A percentile compares a stretch with the other conserved stretches of the same genome.
Conservation (phyloP, 768 basidiomycete species). For the Amanita rubescens region DNA sequence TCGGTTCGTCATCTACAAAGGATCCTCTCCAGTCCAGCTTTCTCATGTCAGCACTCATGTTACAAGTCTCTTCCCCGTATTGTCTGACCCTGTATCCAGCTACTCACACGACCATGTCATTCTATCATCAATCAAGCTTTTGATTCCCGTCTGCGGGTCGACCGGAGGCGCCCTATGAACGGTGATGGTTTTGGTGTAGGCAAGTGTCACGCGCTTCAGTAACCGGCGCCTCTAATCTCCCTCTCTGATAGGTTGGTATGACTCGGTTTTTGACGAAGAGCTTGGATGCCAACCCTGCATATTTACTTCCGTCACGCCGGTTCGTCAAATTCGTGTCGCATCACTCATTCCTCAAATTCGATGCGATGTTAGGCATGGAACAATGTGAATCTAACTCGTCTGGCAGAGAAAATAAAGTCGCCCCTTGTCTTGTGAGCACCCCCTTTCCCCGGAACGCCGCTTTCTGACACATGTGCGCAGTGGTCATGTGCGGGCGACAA, state of each 20-base stretch:
- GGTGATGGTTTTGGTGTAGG: constrained; percentile 96
- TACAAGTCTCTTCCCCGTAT: constrained; percentile 1
- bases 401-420: constrained; percentile 96
- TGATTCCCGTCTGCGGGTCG: constrained; percentile 83
- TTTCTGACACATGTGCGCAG: constrained; percentile 25
- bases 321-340: constrained; percentile 24
- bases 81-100: constrained; percentile 27
- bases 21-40: constrained; percentile 86
- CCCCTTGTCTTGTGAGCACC: constrained; percentile 82
- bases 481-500: constrained; percentile 91
- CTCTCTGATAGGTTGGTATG: constrained; percentile 76
- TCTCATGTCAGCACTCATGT: constrained; percentile 62
- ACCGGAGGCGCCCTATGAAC: constrained; percentile 79
- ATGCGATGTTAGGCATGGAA: constrained; percentile 75
- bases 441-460: background rate
- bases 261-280: constrained; percentile 76
- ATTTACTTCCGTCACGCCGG: constrained; percentile 92
- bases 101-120: constrained; percentile 91
- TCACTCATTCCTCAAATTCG: background rate
- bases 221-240: background rate
- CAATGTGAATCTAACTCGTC: constrained; percentile 84
- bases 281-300: constrained; percentile 87
- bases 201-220: constrained; percentile 26
- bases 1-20: constrained; percentile 92
- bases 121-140: constrained; percentile 97